phyloP scores from a whole-genome alignment of 306 rosid genomes.

The Canavalia gladiata region DNA sequence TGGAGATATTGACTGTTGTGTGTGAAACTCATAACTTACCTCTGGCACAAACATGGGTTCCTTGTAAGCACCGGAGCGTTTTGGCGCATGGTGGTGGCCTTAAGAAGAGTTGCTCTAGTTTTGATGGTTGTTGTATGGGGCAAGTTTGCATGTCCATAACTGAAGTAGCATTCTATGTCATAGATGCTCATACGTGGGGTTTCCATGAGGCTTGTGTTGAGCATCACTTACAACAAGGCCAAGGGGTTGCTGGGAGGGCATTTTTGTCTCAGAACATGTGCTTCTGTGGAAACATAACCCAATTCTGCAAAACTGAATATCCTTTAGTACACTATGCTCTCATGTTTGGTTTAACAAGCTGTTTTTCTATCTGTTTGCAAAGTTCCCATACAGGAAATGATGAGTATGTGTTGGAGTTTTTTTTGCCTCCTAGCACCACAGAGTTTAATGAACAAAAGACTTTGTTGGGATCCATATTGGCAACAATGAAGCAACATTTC shows the following conservation, averaged over 20 bases:
- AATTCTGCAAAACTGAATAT: slow-evolving; percentile 83
- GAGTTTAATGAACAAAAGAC: slow-evolving; percentile 60
- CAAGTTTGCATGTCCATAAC: slow-evolving; percentile 90
- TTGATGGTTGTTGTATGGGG: slow-evolving; percentile 87
- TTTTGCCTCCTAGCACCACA: slow-evolving; percentile 69
- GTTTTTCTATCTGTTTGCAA: slow-evolving; percentile 80
- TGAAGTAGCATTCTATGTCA: slow-evolving; percentile 78
- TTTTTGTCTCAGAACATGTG: slow-evolving; percentile 71
- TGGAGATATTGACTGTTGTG: slow-evolving; percentile 78
- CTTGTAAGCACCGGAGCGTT: slow-evolving; percentile 84
- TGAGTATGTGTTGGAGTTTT: slow-evolving; percentile 83
- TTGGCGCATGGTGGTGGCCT: slow-evolving; percentile 84
- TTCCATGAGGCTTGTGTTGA: slow-evolving; percentile 89
- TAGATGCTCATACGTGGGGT: slow-evolving; percentile 86
- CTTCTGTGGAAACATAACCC: slow-evolving; percentile 75
- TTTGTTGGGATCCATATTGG: slow-evolving; percentile 74
- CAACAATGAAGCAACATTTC: slow-evolving; percentile 77
- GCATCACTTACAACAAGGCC: slow-evolving; percentile 94
- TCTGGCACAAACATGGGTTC: slow-evolving; percentile 98
- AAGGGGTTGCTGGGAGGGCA: slow-evolving; percentile 90
- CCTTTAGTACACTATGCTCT: slow-evolving; percentile 89
- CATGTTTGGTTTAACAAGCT: slow-evolving; percentile 78
- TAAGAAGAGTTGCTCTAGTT: slow-evolving; percentile 79
- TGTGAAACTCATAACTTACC: slow-evolving; percentile 91
- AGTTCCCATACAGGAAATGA: slow-evolving; percentile 79